These are phyloP conservation scores for Boletus fagicola DNA, from an alignment of 768 basidiomycete species.

Conservation along the genomic window DNA sequence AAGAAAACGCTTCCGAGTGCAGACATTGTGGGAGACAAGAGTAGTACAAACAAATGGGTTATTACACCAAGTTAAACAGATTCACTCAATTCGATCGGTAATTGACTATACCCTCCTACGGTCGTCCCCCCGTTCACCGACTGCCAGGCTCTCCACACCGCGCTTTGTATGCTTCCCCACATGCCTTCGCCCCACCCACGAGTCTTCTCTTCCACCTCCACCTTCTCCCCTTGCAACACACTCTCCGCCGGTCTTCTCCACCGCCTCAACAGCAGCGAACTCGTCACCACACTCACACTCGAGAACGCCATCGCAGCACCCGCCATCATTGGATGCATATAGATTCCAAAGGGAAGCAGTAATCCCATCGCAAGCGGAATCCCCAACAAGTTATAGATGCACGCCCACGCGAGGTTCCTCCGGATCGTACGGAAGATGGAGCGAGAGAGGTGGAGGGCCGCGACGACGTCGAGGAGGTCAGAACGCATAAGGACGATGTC, in stretches of 20 bases:
- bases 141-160: constrained; percentile 52
- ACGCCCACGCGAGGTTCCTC: constrained; percentile 95
- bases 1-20: constrained; percentile 77
- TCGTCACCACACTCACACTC: constrained; percentile 91
- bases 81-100: constrained; percentile 66
- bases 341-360: constrained; percentile 86
- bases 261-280: constrained; percentile 81
- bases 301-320: constrained; percentile 99
- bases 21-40: constrained; percentile 34
- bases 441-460: constrained; percentile 87
- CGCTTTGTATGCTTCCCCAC: constrained; percentile 38
- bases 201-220: constrained; percentile 32
- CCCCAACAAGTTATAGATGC: constrained; percentile 87
- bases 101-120: constrained; percentile 60
- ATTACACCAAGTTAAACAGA: constrained; percentile 29
- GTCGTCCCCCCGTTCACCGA: constrained; percentile 39
- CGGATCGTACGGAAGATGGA: constrained; percentile 87
- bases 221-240: constrained; percentile 63
- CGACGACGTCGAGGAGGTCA: constrained; percentile 95
- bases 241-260: constrained; percentile 74
- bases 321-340: constrained; percentile 97
- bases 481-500: constrained; percentile 98
- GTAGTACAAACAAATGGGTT: not conserved
- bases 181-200: constrained; percentile 15
- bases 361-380: constrained; percentile 98